Percentiles rank a stretch among this genome's conserved stretches.
Conservation (phyloP, 1,139 yeast genomes). For the Yamadazyma atlantica region DNA sequence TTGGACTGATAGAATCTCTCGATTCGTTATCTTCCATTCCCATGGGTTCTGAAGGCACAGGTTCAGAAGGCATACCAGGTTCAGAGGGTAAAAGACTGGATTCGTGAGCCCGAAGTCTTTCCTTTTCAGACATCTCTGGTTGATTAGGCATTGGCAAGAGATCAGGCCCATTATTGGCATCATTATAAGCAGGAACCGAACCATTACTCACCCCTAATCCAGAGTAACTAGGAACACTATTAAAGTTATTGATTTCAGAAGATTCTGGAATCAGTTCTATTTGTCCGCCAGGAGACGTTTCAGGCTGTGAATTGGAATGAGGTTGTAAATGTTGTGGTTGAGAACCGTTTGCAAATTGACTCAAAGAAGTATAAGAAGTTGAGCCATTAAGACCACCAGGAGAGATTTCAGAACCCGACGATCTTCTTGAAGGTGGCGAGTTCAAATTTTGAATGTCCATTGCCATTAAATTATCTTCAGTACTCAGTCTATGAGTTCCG, state of each 20-base stretch:
- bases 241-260: slow-evolving; percentile 5
- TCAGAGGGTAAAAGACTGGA: slow-evolving; percentile 62
- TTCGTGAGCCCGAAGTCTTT: slow-evolving; percentile 51
- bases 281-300: slow-evolving; percentile 2
- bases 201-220: slow-evolving; percentile 2
- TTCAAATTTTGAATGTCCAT: slow-evolving; percentile 2
- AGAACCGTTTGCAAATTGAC: neutral
- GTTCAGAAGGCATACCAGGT: too few relatives aligned
- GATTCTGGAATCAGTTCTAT: slow-evolving; percentile 10
- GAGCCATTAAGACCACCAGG: slow-evolving; percentile 7
- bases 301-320: neutral
- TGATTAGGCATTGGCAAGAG: slow-evolving; percentile 20
- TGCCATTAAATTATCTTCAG: neutral
- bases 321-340: slow-evolving; percentile 10
- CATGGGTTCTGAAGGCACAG: too few relatives aligned
- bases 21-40: slow-evolving; percentile 24
- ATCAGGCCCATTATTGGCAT: slow-evolving; percentile 9
- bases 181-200: slow-evolving; percentile 29
- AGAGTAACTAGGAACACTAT: slow-evolving; percentile 17
- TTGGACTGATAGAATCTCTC: slow-evolving; percentile 16
- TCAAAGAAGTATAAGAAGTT: neutral
- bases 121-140: slow-evolving; percentile 48
- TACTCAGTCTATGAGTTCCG: slow-evolving; percentile 65
- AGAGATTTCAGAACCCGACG: slow-evolving; percentile 19
- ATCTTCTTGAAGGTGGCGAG: slow-evolving; percentile 20